Percentiles rank a stretch among this genome's conserved stretches.
Evolutionary conservation across 441 rosid species (phyloP).

Genomic region (Bocquillonia castaneifolia): DNA sequence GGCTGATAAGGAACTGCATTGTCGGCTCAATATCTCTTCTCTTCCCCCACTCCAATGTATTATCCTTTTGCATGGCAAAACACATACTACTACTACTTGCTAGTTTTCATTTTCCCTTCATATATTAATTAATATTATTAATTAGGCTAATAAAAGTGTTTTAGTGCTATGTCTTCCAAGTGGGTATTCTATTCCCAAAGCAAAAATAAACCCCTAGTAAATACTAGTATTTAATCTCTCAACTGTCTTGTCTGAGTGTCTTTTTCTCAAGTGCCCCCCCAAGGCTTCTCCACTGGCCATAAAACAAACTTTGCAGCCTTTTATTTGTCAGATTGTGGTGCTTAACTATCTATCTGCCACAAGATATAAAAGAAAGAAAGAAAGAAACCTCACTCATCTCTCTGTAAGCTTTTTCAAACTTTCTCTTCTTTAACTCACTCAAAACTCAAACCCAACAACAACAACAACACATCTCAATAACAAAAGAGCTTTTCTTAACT

Average conservation of each 20-base stretch:
- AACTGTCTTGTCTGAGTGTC: conserved; percentile 66
- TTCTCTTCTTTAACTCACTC: conserved; percentile 21
- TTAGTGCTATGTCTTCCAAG: not conserved
- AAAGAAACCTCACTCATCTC: too few species aligned
- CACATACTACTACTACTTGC: too few species aligned
- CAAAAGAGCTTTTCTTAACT: too few species aligned
- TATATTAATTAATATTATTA: too few species aligned
- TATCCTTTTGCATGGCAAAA: not conserved
- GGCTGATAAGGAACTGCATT: conserved; percentile 16
- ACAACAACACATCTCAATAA: not conserved
- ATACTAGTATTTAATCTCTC: conserved; percentile 25
- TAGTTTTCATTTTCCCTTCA: too few species aligned
- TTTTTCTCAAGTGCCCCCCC: conserved; percentile 50
- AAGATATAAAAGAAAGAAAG: conserved; percentile 24
- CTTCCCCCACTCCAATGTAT: not conserved
- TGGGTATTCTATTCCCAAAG: not conserved
- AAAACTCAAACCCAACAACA: conserved; percentile 1
- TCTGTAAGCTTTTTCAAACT: conserved; percentile 33
- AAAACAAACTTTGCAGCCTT: conserved; percentile 53
- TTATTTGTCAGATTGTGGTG: conserved; percentile 40
- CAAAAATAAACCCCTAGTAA: too few species aligned
- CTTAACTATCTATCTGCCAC: conserved; percentile 28
- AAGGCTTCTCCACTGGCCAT: conserved; percentile 41
- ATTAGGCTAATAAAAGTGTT: not conserved
- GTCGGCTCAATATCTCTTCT: conserved; percentile 18